A percentile compares a stretch with the other conserved stretches of the same genome.
Conservation (phyloP, 1,284 basidiomycete species). For the Inonotus hispidus region DNA sequence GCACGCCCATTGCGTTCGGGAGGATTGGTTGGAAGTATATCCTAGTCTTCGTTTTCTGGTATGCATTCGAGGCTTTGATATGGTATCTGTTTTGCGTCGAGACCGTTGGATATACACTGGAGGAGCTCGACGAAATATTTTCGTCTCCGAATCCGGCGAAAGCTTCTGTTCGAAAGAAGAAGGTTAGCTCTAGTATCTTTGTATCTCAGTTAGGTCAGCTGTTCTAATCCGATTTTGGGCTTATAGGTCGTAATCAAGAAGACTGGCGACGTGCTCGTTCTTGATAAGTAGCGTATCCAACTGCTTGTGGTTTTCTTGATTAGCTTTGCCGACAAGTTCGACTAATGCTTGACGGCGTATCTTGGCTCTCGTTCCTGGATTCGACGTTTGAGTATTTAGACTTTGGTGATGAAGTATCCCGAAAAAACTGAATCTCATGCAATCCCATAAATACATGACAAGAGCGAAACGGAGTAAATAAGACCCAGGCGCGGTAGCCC, state of each 20-base stretch:
- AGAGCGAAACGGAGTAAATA: too few species aligned
- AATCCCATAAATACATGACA: too few species aligned
- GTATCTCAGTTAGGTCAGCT: not conserved
- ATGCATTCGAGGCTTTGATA: conserved; percentile 27
- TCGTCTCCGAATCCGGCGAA: conserved; percentile 30
- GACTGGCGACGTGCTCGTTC: not conserved
- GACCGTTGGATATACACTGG: conserved; percentile 28
- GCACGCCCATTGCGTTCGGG: conserved; percentile 17
- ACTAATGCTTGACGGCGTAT: not conserved
- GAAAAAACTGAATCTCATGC: too few species aligned
- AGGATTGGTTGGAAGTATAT: not conserved
- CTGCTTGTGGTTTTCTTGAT: too few species aligned
- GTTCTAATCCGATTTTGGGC: not conserved
- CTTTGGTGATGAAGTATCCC: too few species aligned
- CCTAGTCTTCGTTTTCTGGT: conserved; percentile 30
- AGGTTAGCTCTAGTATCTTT: not conserved
- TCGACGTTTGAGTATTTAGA: too few species aligned
- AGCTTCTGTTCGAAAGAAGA: conserved; percentile 26
- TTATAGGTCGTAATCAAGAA: not conserved
- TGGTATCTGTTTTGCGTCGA: conserved; percentile 35
- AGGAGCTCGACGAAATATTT: conserved; percentile 35
- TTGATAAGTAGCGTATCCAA: conserved; percentile 9
- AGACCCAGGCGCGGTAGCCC: too few species aligned
- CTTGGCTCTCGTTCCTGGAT: too few species aligned
- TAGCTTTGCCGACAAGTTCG: too few species aligned